Evolutionary conservation across 2,329 filamentous ascomycete genomes (phyloP), one percentile per base, ranked within the genome.

Genomic region (Alternaria sp.): DNA sequence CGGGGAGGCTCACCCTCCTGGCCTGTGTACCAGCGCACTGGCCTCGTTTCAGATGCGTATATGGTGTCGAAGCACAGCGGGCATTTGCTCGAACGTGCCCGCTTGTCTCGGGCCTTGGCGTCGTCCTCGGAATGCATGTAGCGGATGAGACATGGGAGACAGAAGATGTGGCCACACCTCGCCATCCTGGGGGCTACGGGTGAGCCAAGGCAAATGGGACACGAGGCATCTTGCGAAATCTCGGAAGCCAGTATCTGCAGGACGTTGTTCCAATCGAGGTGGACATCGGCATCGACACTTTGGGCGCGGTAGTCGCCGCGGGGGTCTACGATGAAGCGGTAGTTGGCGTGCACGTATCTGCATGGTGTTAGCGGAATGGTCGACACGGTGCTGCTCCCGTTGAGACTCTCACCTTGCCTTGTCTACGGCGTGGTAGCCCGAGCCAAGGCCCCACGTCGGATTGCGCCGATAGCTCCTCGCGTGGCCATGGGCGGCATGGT

Each of bases 131-230:
- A 92, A 72, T 97, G 92, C 93, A 99, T 97, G 78, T 96, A 99
- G 53, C 96, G 91, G 67, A 98, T 93, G 65, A 98, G 82, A 77
- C 96, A 99, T 6, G 96, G 90, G 32, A 98, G 83, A 77, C 96
- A 99, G 79, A 97, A 98, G 12, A 99, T 97, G 77, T 99, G 96
- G 1, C 96, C 96, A 75, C 96, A 99, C 76, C 91, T 95, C 45
- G 96, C 94, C 95, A 99, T 99, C 59, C 96, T 90, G 30, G 96
- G 94, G 8, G 96, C 96, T 17, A 97, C 93, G 1, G 96, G 96
- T 59, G 92, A 92, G 2, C 92, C 97, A 26, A 99, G 87, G 76
- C 96, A 99, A 58, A 99, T 99, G 0, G 96, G 96, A 77, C 96
- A 99, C 21, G 92, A 93, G 3, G 94, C 88, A 46, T 89, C 86